phyloP scores from a whole-genome alignment of 768 basidiomycete genomes.

The Tricholoma hemisulphureum region DNA sequence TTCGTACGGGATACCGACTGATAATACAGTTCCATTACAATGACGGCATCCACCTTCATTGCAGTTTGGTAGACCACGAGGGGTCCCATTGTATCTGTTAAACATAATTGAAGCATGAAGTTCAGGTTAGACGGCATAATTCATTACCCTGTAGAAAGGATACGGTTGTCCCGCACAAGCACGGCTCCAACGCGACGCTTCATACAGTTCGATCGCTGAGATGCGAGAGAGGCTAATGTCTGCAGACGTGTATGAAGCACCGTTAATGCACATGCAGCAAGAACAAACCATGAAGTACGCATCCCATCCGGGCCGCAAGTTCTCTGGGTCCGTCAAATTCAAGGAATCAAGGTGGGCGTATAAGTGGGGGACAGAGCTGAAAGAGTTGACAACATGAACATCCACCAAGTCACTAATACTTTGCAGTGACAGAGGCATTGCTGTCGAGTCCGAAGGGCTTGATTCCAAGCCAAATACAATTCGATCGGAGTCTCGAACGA shows the following conservation, averaged over 20 bases:
- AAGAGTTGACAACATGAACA: slow-evolving; percentile 66
- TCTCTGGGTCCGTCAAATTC: slow-evolving; percentile 67
- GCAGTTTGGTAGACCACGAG: slow-evolving; percentile 86
- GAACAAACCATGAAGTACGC: slow-evolving; percentile 89
- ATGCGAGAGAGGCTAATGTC: slow-evolving; percentile 89
- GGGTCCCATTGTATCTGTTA: slow-evolving; percentile 92
- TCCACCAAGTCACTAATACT: slow-evolving; percentile 50
- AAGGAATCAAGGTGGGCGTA: slow-evolving; percentile 63
- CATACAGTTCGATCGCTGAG: slow-evolving; percentile 93
- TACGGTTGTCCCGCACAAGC: slow-evolving; percentile 79
- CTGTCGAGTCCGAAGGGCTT: slow-evolving; percentile 2
- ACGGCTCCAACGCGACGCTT: slow-evolving; percentile 95
- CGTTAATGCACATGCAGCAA: not conserved
- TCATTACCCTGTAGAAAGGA: slow-evolving; percentile 72
- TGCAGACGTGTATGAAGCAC: slow-evolving; percentile 26
- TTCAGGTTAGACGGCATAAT: not conserved
- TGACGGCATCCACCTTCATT: slow-evolving; percentile 85
- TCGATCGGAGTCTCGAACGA: slow-evolving; percentile 71
- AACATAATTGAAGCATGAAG: slow-evolving; percentile 7
- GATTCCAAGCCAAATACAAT: slow-evolving; percentile 54
- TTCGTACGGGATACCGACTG: slow-evolving; percentile 55
- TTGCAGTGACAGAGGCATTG: slow-evolving; percentile 28
- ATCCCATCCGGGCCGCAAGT: slow-evolving; percentile 90
- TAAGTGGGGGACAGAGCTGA: slow-evolving; percentile 50
- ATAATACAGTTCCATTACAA: slow-evolving; percentile 60